Evolutionary conservation across 2,329 filamentous ascomycete species (phyloP).

Genomic region (Aciculosporium take): DNA sequence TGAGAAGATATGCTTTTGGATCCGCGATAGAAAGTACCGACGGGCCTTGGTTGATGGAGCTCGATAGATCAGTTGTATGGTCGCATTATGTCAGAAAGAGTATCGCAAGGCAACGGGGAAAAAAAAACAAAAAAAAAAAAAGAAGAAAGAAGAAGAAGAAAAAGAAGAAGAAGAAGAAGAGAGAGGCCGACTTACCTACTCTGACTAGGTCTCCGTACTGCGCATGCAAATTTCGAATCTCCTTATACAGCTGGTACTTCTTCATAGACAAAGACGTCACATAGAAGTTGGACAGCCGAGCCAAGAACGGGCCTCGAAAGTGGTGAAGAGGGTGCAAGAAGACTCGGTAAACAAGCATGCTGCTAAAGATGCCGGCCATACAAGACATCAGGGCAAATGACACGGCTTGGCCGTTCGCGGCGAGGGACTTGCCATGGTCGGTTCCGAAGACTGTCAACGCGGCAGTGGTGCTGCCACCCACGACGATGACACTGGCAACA

Average conservation of each 20-base stretch:
- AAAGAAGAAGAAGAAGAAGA: too few species aligned
- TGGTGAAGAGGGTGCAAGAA: conserved; percentile 3
- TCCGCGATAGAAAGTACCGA: conserved; percentile 1
- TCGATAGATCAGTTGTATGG: background rate
- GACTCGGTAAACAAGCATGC: conserved; percentile 1
- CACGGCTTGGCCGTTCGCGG: background rate
- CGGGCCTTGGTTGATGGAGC: background rate
- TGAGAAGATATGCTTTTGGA: background rate
- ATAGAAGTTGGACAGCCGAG: conserved; percentile 4
- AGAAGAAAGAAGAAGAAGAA: too few species aligned
- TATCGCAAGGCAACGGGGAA: too few species aligned
- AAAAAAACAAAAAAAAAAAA: too few species aligned
- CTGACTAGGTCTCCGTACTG: conserved; percentile 4
- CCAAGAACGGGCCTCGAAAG: conserved; percentile 2
- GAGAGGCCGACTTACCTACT: conserved; percentile 4
- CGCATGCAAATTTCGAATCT: conserved; percentile 1
- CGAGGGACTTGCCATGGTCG: background rate
- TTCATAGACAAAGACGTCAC: background rate
- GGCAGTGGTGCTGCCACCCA: background rate
- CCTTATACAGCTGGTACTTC: background rate
- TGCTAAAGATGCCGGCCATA: background rate
- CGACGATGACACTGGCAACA: background rate
- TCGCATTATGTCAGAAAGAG: background rate
- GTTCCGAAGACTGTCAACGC: background rate
- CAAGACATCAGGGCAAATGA: background rate